Evolutionary conservation across 352 stramenopile species (phyloP), one percentile per base, ranked within the genome.

Genomic region (Globisporangium spiculum): DNA sequence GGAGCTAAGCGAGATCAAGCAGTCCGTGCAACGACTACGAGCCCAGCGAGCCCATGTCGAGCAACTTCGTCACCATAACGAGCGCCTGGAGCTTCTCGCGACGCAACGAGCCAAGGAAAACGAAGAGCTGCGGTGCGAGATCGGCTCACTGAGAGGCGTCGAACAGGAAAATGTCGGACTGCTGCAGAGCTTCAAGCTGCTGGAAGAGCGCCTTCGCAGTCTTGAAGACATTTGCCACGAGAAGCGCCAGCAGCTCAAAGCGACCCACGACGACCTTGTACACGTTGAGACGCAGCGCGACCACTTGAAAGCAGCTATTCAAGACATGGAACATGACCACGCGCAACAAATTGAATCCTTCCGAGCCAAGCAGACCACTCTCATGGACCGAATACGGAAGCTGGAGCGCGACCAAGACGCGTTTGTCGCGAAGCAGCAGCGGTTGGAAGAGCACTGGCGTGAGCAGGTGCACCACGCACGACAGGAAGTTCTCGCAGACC

Each of bases 101-200:
- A 61, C 59, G 1, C 57, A 81, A 4, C 70, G 79, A 12, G 74
- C 64, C 12, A 75, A 74, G 22, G 79, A 88, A n/a, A 84, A 72
- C 50, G 75, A 89, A 22, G 72, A 67, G 18, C 61, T 91, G 12
- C 79, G 76, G 7, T 63, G 68, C 1, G 74, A 87, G 57, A 58
- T 88, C 5, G 70, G 65, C 12, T 71, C 74, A 16, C 46, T 88
- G 9, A 76, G 71, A 14, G 79, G 72, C 1, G 69, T 84, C 26
- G 76, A 88, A 52, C 68, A 83, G 46, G 81, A 91, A 63, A 89
- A 91, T 66, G 67, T 83, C 44, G 76, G 73, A 10, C 72, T 85
- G 30, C 68, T 86, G 18, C 78, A 88, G 60, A 86, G 74, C 46
- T 75, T 88, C 32, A 84, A 86, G 54, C 56, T 88, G 32, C 63